Evolutionary conservation across 106 monocot species (phyloP), one percentile per base, ranked within the genome.

Genomic region (Allium fistulosum): DNA sequence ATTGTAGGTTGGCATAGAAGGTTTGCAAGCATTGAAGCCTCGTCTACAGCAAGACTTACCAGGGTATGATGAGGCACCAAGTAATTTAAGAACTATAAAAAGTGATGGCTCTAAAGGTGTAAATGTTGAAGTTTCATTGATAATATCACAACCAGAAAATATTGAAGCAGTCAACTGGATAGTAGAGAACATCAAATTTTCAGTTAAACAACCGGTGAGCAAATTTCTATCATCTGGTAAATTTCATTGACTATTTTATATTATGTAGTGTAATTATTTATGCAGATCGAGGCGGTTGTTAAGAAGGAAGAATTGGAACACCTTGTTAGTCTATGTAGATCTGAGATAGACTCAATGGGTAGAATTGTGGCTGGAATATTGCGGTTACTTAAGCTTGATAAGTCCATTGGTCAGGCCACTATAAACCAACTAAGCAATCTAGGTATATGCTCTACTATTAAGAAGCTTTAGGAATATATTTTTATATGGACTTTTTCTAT

Each of bases 231-330:
- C 49, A 48, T 50, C 10, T 18, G 50, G 10, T 74, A 9, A 11
- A 70, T 60, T 70, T 63, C 0, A 45, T 59, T 2, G 14, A 28
- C 51, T 49, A 16, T 48, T 59, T 8, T 37, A 37, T 37, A 37
- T 8, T 69, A 27, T 45, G 16, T 65, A 0, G 8, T 46, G 22
- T 59, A 17, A 56, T 67, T 58, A 69, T 17, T 22, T 9, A 15
- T 78, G 76, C 84, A 97, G 96, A 84, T 97, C 67, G 96, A 97
- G 78, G 92, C 82, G 26, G 68, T 89, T 71, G 92, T 80, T 26
- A 86, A 88, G 27, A 92, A 85, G 68, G 92, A 87, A 15, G 96
- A 97, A 77, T 46, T 97, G 51, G 96, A 92, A 75, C 82, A 97
- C 59, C 79, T 97, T 17, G 63, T 77, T 26, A 16, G 61, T 13